Evolutionary conservation across 805 yeast genomes (phyloP), one percentile per base, ranked within the genome.

Genomic region (Sugiyamaella floridensis): DNA sequence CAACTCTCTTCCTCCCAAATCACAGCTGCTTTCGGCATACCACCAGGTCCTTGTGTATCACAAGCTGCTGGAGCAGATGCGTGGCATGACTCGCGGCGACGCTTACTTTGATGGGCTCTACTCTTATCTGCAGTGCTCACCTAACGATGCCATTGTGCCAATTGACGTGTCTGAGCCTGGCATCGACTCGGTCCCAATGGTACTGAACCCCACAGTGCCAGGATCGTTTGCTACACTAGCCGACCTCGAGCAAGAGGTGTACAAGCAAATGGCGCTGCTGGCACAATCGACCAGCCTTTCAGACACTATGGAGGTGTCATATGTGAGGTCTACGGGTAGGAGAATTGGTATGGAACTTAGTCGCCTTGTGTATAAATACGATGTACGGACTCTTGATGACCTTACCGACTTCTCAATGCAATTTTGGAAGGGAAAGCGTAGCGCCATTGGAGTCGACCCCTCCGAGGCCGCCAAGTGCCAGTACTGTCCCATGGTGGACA

Each of bases 31-130:
- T 2, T 54, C 64, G 4, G 71, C 71, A 2, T 65, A 60, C 45
- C 71, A 67, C 48, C 71, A 67, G 53, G 50, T 66, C n/a, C 53
- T 64, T 40, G 43, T 59, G 7, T 67, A 67, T 50, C 63, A 60
- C 40, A 40, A 51, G 41, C 43, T 67, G 45, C 41, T 66, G 10
- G 12, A 14, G 11, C 45, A 50, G 37, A 55, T 57, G 60, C 22
- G 12, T 11, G 16, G 22, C 37, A 29, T 47, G 19, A 37, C 29
- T 7, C 47, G 40, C 18, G 47, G 45, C 2, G 45, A 28, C 22
- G 48, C 32, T 9, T 43, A 51, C 47, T 47, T 47, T 37, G 49
- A 45, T 19, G n/a, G 18, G 8, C 40, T 57, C n/a, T 54, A 50
- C 48, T 26, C 40, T 8, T 10, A 16, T 15, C 26, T 54, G 18